Evolutionary conservation across 768 basidiomycete species (phyloP), one percentile per base, ranked within the genome.

Genomic region (Boletellus emodensis): DNA sequence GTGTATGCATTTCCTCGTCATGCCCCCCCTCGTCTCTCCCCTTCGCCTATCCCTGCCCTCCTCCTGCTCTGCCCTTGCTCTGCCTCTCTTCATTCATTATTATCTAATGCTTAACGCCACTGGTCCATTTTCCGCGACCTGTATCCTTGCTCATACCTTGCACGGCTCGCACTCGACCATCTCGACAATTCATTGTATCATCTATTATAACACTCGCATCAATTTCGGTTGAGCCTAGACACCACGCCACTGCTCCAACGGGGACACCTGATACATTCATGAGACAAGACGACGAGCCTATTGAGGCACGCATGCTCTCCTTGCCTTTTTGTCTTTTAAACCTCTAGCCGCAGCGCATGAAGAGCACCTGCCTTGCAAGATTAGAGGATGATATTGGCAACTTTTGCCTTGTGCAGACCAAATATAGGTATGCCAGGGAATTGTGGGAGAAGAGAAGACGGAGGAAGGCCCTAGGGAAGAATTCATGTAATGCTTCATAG

Each of bases 401-500:
- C 26, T 12, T 33, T 33, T 18, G 20, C 35, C 20, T 40, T 48
- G 40, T 6, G 18, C 15, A 13, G 46, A 43, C 35, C 41, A 2
- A 30, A 32, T 44, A 50, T 49, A 43, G 43, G 57, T 51, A 49
- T 40, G 24, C 43, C 26, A 14, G 46, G 44, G 3, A 33, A 40
- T 40, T 24, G 33, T 28, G 33, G 41, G 40, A 38, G 47, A 46
- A 43, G 40, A 35, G 32, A 20, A 33, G 22, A 24, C 42, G 39
- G 40, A n/a, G 40, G 35, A 32, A 17, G 6, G 12, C 18, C 17
- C 18, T 28, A 33, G 20, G 39, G 51, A 26, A 51, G 44, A 46
- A 17, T 32, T 15, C 47, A 22, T 65, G 55, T 64, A 63, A 58
- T 54, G 42, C 60, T 32, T 24, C 47, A 46, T 40, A 36, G 32